Evolutionary conservation across 2,329 filamentous ascomycete genomes (phyloP).

Genomic region (Beauveria brongniartii): DNA sequence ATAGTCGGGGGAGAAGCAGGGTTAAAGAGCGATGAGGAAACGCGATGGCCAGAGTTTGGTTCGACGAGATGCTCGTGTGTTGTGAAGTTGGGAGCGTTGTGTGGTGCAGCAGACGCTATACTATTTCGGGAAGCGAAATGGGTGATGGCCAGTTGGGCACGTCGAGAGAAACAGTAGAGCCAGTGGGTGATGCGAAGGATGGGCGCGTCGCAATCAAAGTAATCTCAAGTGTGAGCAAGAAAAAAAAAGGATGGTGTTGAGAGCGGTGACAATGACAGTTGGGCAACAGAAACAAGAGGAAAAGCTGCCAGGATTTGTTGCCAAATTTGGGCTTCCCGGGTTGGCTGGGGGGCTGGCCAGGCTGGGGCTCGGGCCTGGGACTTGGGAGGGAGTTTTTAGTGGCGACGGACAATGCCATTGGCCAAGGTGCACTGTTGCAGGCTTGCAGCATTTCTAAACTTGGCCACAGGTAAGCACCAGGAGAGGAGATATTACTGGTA

Average conservation of each 20-base stretch:
- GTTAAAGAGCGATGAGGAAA: not conserved
- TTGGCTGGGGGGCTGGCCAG: not conserved
- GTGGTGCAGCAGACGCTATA: not conserved
- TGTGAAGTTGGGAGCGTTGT: not conserved
- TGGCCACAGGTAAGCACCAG: too few species aligned
- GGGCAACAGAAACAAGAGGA: not conserved
- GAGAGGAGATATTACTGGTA: too few species aligned
- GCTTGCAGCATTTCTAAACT: too few species aligned
- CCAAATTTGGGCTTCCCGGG: not conserved
- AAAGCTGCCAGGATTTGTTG: not conserved
- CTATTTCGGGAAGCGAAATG: not conserved
- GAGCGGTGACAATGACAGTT: not conserved
- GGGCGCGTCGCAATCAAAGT: not conserved
- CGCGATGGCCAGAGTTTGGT: not conserved
- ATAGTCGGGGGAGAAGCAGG: not conserved
- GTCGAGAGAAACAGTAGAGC: not conserved
- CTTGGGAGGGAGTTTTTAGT: too few species aligned
- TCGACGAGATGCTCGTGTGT: conserved; percentile 3
- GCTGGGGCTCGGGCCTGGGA: not conserved
- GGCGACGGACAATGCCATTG: too few species aligned
- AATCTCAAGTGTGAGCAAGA: not conserved
- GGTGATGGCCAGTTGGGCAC: not conserved
- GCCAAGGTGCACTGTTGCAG: too few species aligned
- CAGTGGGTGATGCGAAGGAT: not conserved
- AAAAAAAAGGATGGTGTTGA: not conserved